Conservation (phyloP, 2,329 filamentous ascomycete species). For the Colletotrichum sp. region DNA sequence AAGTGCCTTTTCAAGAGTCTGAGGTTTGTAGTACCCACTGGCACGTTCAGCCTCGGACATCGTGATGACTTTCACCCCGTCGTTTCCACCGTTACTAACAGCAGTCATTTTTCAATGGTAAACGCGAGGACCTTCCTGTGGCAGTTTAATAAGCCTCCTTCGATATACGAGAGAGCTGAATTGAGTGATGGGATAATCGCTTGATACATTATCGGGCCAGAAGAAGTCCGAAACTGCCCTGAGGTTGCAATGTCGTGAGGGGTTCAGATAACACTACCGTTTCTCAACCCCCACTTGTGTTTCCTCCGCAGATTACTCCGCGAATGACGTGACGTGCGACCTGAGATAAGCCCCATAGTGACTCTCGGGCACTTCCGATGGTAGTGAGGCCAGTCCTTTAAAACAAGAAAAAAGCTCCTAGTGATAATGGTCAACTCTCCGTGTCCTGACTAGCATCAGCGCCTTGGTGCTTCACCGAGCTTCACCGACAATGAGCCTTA, state of each 20-base stretch:
- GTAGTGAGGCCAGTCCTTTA: neutral
- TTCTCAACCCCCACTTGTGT: neutral
- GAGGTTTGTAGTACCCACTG: neutral
- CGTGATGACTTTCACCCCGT: neutral
- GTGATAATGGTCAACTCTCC: neutral
- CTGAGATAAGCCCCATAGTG: neutral
- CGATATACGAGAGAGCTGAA: neutral
- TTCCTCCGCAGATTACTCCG: neutral
- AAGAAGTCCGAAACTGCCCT: neutral
- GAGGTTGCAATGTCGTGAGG: neutral
- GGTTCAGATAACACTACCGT: neutral
- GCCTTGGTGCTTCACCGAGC: neutral
- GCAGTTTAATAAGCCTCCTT: neutral
- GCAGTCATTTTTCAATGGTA: neutral
- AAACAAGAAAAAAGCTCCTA: neutral
- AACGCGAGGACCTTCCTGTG: neutral
- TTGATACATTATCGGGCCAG: neutral
- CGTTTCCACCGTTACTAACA: neutral
- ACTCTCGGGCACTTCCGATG: neutral
- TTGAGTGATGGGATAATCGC: neutral
- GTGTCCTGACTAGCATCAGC: neutral
- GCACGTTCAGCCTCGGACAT: neutral
- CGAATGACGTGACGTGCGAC: neutral
- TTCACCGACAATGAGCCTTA: neutral
- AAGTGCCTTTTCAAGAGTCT: slow-evolving; percentile 60